Base-by-base conservation (phyloP, 2,329 filamentous ascomycete species). In the Cadophora sp. region DNA sequence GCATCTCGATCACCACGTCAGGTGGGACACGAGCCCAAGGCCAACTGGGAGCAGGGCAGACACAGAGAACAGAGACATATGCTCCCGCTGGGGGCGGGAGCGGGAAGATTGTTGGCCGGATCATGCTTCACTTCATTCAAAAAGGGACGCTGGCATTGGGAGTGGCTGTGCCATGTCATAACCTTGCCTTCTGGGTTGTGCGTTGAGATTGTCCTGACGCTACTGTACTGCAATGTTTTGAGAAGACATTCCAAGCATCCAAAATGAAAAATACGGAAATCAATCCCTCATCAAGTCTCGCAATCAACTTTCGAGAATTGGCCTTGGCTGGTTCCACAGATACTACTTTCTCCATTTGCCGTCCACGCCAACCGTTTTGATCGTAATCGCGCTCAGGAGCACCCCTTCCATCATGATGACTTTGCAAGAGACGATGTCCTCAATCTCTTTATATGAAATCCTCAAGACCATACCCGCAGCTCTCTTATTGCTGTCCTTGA, bases 381-480 rank as follows among this genome's bases (percentile, higher is more conserved):
- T n/a, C n/a, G n/a, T 59, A 40, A 59, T 59, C 37, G 16, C 16
- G 24, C 22, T 40, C 2, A 59, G 37, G 11, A 59, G 55, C 37
- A 19, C 29, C 19, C 55, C 19, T 40, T 59, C 29, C 27, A 59
- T 59, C 37, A 59, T 59, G 19, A 59, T 59, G 37, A 7, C 55
- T 59, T 14, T 59, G 27, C 29, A 37, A n/a, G 7, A 59, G 31
- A 59, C 55, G 55, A 59, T 29, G 7, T 59, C 55, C 55, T 59
- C 11, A 37, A 59, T 7, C 34, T 59, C 29, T 59, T 59, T 59
- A 59, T 59, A 59, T 59, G 16, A 59, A 59, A 59, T 16, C 29
- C 55, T 59, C 40, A 34, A 59, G 22, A 50, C 22, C 22, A 50
- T 26, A 26, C 7, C 26, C 26, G 4, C 22, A 50, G 5, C 24